Base-by-base conservation (phyloP, 2,329 filamentous ascomycete species). In the Aspergillus versicolor region DNA sequence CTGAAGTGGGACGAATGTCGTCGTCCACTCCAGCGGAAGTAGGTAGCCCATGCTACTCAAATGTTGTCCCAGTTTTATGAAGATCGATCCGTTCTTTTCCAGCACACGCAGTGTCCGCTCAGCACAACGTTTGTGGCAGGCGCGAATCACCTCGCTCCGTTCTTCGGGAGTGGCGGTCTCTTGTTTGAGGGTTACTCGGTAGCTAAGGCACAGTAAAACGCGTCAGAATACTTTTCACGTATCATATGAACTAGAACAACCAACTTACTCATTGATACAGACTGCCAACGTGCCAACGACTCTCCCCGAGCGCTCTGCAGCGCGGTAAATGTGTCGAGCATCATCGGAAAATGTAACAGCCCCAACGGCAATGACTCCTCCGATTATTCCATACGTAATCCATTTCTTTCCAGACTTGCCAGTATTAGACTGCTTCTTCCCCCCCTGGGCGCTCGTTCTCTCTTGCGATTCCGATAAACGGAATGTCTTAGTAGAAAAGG, bases 11-110 rank as follows among this genome's bases (percentile, higher is more conserved):
- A 99, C 89, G 71, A 99, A 99, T 0, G 94, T 97, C 34, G 88
- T 88, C 32, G 92, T 96, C 92, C 93, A 97, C 76, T 97, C 93
- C 49, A 83, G 77, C 2, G 93, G 93, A 9, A 97, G 82, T 9
- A 97, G 83, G 73, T 97, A 97, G 70, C 94, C 95, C 89, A 97
- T 90, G 62, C 91, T 93, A 73, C 91, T 96, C 75, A 99, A 75
- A 76, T 99, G 94, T 69, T 99, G 94, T 7, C 94, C 94, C 40
- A 99, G 80, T 76, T 99, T 99, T 73, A 99, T 97, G 67, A 97
- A 99, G 62, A 99, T 96, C 27, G 93, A 96, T 24, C 95, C 94
- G 74, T 97, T 97, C 80, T 90, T 91, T 81, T 99, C 94, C 63
- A 97, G 78, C 2, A 95, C 92, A 56, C 82, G 84, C 42, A 97